Conservation (phyloP, 2,329 filamentous ascomycete genomes). For the Teratosphaeria nubilosa region DNA sequence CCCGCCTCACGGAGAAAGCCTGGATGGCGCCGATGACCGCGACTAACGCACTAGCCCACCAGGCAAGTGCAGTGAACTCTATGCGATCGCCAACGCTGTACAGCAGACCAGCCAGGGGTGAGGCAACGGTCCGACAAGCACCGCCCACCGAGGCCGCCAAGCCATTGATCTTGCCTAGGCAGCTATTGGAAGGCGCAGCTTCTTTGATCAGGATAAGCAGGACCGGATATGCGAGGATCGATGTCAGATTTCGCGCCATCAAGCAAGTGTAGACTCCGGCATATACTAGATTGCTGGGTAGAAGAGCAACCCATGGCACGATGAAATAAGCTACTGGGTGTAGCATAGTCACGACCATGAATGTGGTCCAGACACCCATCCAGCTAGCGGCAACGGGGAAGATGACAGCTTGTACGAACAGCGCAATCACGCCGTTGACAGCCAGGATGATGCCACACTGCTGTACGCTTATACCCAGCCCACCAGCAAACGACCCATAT, state of each 20-base stretch:
- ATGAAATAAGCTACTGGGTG: constrained; percentile 60
- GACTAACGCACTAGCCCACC: constrained; percentile 50
- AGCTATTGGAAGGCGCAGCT: constrained; percentile 51
- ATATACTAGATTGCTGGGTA: constrained; percentile 46
- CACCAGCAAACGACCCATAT: constrained; percentile 40
- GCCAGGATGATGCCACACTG: constrained; percentile 60
- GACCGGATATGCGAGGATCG: constrained; percentile 58
- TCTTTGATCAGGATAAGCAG: constrained; percentile 64
- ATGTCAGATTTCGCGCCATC: constrained; percentile 55
- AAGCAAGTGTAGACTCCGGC: constrained; percentile 57
- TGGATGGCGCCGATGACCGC: constrained; percentile 48
- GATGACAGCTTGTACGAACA: constrained; percentile 62
- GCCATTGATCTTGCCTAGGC: constrained; percentile 62
- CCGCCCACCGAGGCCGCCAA: constrained; percentile 63
- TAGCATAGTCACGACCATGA: constrained; percentile 53
- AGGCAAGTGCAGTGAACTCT: constrained; percentile 51
- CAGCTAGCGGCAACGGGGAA: constrained; percentile 55
- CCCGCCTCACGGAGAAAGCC: constrained; percentile 44
- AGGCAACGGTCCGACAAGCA: constrained; percentile 58
- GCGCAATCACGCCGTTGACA: constrained; percentile 59
- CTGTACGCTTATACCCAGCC: constrained; percentile 55
- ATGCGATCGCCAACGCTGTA: constrained; percentile 52
- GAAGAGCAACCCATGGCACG: constrained; percentile 55
- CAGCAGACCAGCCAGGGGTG: constrained; percentile 56
- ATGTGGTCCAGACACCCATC: constrained; percentile 58